These are phyloP conservation scores for Suhomyces coccinellae DNA, from an alignment of 1,139 yeast genomes.

Conservation along the genomic window DNA sequence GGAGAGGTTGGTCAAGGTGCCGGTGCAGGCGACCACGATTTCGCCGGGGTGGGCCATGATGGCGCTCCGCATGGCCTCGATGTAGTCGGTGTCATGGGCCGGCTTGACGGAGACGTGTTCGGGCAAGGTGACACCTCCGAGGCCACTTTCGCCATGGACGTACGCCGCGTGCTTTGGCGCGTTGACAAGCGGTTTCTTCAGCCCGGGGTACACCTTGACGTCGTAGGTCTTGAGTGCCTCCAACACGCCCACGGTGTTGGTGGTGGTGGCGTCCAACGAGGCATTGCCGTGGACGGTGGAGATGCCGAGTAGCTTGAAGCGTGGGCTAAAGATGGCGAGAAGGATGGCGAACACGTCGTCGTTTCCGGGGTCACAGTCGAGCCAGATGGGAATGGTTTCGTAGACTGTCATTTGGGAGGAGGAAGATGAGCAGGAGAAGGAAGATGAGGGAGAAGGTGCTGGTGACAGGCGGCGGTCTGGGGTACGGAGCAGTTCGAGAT, in stretches of 20 bases:
- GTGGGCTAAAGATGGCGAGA: constrained; percentile 59
- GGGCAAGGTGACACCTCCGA: constrained; percentile 68
- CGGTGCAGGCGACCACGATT: constrained; percentile 64
- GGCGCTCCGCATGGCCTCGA: constrained; percentile 59
- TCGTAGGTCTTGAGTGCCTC: constrained; percentile 52
- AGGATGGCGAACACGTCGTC: constrained; percentile 83
- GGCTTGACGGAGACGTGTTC: constrained; percentile 41
- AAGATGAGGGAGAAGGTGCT: background rate
- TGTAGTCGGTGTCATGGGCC: constrained; percentile 39
- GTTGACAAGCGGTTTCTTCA: constrained; percentile 54
- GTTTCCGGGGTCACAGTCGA: constrained; percentile 94
- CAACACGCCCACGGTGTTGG: constrained; percentile 65
- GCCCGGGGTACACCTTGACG: constrained; percentile 69
- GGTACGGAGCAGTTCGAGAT: no score
- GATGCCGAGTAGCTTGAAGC: constrained; percentile 64
- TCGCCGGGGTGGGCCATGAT: constrained; percentile 43
- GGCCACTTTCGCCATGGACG: constrained; percentile 73
- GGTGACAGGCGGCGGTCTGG: background rate
- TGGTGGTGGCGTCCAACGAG: constrained; percentile 63
- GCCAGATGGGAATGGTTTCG: constrained; percentile 62
- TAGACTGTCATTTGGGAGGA: constrained; percentile 18
- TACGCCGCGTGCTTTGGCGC: constrained; percentile 55
- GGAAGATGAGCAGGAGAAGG: background rate
- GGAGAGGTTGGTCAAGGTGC: constrained; percentile 72
- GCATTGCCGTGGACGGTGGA: constrained; percentile 86